phyloP scores from a whole-genome alignment of 805 yeast species.

The Phaffomyces antillensis region DNA sequence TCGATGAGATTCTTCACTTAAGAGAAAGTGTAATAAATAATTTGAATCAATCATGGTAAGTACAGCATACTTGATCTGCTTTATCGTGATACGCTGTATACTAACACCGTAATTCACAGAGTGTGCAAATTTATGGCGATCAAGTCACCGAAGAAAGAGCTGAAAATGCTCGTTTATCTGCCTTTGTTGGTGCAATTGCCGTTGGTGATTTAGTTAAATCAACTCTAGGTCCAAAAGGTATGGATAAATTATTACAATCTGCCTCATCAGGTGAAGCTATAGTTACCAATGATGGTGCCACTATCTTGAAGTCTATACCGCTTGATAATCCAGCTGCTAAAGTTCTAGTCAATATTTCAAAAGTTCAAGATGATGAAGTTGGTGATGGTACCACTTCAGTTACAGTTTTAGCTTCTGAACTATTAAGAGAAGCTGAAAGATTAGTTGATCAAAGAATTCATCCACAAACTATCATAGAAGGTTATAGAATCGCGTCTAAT shows the following conservation, averaged over 20 bases:
- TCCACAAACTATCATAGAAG: slow-evolving; percentile 96
- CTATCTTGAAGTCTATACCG: slow-evolving; percentile 88
- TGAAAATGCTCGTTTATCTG: slow-evolving; percentile 94
- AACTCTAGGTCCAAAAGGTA: slow-evolving; percentile 96
- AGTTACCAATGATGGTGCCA: slow-evolving; percentile 98
- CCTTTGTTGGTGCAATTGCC: slow-evolving; percentile 98
- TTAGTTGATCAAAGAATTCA: slow-evolving; percentile 89
- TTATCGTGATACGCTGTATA: neutral
- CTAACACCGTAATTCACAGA: slow-evolving; percentile 18
- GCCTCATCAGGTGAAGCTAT: slow-evolving; percentile 71
- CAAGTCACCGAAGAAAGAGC: slow-evolving; percentile 97
- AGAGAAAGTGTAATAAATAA: too few species aligned
- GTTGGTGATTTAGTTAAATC: slow-evolving; percentile 96
- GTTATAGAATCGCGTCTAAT: slow-evolving; percentile 80
- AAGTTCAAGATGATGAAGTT: slow-evolving; percentile 64
- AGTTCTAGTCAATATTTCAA: slow-evolving; percentile 87
- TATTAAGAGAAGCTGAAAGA: slow-evolving; percentile 89
- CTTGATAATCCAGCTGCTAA: slow-evolving; percentile 97
- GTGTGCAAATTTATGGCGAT: slow-evolving; percentile 90
- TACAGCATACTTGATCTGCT: neutral
- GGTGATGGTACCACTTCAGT: slow-evolving; percentile 99
- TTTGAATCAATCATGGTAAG: neutral
- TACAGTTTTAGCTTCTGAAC: slow-evolving; percentile 83
- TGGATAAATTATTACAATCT: slow-evolving; percentile 91
- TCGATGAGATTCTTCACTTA: neutral